A percentile compares a stretch with the other conserved stretches of the same genome.
Evolutionary conservation across 2,329 filamentous ascomycete species (phyloP).

Genomic region (Dactylellina parvicollis): DNA sequence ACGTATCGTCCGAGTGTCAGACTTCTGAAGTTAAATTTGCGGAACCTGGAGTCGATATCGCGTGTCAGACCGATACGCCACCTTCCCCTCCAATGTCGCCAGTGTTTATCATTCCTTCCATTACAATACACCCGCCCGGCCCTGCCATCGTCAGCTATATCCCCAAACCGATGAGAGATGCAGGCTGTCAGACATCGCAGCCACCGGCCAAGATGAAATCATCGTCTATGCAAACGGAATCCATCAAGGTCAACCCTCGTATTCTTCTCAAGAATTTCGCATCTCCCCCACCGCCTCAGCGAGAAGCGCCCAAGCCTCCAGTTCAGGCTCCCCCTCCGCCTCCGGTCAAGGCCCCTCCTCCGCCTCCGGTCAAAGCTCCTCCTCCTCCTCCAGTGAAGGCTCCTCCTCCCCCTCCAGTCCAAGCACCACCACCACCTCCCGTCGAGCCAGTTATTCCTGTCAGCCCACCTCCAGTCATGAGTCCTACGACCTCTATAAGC

Average conservation of each 20-base stretch:
- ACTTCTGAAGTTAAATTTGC: conserved; percentile 31
- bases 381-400: conserved; percentile 57
- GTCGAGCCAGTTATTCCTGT: conserved; percentile 60
- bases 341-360: conserved; percentile 61
- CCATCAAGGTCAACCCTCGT: conserved; percentile 78
- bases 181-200: conserved; percentile 79
- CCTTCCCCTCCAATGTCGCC: conserved; percentile 61
- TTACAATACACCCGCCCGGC: conserved; percentile 88
- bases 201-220: conserved; percentile 65
- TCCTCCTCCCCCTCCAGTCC: conserved; percentile 59
- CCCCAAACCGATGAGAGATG: conserved; percentile 79
- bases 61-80: conserved; percentile 56
- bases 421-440: conserved; percentile 57
- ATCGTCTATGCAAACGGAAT: conserved; percentile 83
- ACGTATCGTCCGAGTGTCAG: conserved; percentile 45
- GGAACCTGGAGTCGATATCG: conserved; percentile 36
- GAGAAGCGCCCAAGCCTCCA: conserved; percentile 28
- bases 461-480: conserved; percentile 33
- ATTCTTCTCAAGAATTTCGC: conserved; percentile 49
- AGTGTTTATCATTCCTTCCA: conserved; percentile 76
- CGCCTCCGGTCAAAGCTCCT: conserved; percentile 69
- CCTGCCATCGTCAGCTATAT: conserved; percentile 69
- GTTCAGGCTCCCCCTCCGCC: conserved; percentile 3
- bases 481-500: conserved; percentile 42
- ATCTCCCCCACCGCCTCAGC: conserved; percentile 26